Evolutionary conservation across 352 stramenopile genomes (phyloP), one percentile per base, ranked within the genome.

Genomic region (Pythium diclinum): DNA sequence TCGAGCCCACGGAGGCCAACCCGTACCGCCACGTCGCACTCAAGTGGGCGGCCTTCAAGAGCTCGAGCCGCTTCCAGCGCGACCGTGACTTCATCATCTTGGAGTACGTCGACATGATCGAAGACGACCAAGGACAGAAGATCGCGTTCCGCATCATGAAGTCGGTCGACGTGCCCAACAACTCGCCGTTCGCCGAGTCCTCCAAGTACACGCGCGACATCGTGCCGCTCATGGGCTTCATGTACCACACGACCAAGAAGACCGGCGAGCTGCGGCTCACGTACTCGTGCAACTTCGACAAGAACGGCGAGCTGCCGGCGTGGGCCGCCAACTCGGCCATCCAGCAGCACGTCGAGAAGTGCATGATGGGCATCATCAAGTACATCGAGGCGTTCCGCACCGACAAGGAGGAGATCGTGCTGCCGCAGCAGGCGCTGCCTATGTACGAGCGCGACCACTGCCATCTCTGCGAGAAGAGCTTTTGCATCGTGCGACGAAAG

Each of bases 101-200:
- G 23, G 86, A 95, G 76, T 95, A 95, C 63, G 82, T 95, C 44
- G 86, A 93, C 69, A 85, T 95, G 83, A 89, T 95, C 64, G 86
- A 95, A 71, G 84, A 95, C 63, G 80, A 83, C 16, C 81, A 92
- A 63, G 86, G 86, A 23, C 79, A 92, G 64, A 91, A 91, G 73
- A 88, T 85, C 44, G 81, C 84, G 17, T 91, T 95, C 56, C 83
- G 85, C 30, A 83, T 95, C 65, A 91, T 92, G 81, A 76, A 95
- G 69, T 92, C 83, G 3, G 83, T 95, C 5, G 83, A 91, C 48
- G 78, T 91, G 32, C 83, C 84, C 9, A 76, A 79, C 6, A 75
- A 84, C 46, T 76, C 75, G 47, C 67, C 68, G 9, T 89, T 78
- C 51, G 81, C 77, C 54, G 76, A 90, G 61, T 89, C 78, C 21